phyloP scores from a whole-genome alignment of 495 filamentous ascomycete genomes.

The Letharia lupina region DNA sequence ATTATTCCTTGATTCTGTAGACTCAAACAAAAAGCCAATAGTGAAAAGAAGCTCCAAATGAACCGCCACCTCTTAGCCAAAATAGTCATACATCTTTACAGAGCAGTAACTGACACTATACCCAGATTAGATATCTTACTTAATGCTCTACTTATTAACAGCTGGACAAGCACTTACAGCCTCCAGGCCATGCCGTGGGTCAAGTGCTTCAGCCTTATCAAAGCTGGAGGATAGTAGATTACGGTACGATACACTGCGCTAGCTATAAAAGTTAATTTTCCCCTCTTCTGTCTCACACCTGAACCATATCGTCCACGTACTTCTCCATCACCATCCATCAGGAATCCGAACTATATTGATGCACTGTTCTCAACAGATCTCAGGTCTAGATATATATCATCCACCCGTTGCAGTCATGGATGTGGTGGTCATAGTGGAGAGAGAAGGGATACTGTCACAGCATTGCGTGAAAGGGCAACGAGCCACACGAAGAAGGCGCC shows the following conservation, averaged over 20 bases:
- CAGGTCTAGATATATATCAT: not conserved
- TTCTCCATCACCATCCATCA: not conserved
- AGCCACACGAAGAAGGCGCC: not conserved
- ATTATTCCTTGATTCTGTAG: not conserved
- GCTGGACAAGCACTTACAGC: no score
- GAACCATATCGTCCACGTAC: not conserved
- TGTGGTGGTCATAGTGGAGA: not conserved
- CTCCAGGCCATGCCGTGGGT: not conserved
- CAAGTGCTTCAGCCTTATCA: not conserved
- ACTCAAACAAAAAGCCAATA: not conserved
- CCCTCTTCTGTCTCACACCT: not conserved
- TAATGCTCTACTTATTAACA: no score
- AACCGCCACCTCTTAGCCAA: not conserved
- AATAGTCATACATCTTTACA: not conserved
- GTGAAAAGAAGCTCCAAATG: not conserved
- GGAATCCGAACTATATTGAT: not conserved
- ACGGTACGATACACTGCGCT: slow-evolving; percentile 6
- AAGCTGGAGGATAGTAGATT: not conserved
- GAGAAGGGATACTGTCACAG: not conserved
- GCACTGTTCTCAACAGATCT: not conserved
- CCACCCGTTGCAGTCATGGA: not conserved
- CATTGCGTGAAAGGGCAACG: not conserved
- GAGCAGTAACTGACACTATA: no score
- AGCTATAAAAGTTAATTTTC: not conserved
- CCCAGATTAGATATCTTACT: no score